A percentile compares a stretch with the other conserved stretches of the same genome.
Evolutionary conservation across 768 basidiomycete genomes (phyloP).

Genomic region (Boletus rubropictus): DNA sequence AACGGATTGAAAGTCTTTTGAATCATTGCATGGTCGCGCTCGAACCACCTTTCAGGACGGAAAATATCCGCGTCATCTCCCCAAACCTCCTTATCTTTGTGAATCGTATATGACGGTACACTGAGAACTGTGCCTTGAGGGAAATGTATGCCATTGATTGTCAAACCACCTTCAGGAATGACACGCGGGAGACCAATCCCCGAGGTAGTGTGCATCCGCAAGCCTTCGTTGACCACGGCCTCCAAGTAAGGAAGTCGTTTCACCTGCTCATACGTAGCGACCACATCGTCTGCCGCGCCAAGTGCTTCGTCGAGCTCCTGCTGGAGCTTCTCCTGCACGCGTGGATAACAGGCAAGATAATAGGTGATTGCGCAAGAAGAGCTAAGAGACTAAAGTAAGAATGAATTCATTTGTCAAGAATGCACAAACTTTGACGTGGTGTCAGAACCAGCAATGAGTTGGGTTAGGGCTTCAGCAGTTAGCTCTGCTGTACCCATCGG

Average conservation of each 20-base stretch:
- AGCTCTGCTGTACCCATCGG: slow-evolving; percentile 77
- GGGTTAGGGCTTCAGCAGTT: slow-evolving; percentile 82
- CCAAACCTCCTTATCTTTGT: slow-evolving; percentile 68
- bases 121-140: slow-evolving; percentile 71
- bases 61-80: slow-evolving; percentile 70
- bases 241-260: slow-evolving; percentile 76
- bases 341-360: slow-evolving; percentile 66
- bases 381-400: slow-evolving; percentile 34
- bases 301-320: slow-evolving; percentile 63
- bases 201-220: slow-evolving; percentile 81
- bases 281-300: slow-evolving; percentile 52
- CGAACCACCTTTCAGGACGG: slow-evolving; percentile 84
- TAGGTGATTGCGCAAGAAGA: slow-evolving; percentile 88
- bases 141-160: slow-evolving; percentile 48
- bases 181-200: slow-evolving; percentile 78
- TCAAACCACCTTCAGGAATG: slow-evolving; percentile 70
- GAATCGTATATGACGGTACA: slow-evolving; percentile 80
- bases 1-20: slow-evolving; percentile 82
- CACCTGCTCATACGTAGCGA: slow-evolving; percentile 59
- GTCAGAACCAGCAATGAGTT: slow-evolving; percentile 85
- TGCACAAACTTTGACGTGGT: slow-evolving; percentile 81
- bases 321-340: slow-evolving; percentile 65
- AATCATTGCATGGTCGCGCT: slow-evolving; percentile 52
- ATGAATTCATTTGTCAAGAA: neutral
- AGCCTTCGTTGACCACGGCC: slow-evolving; percentile 81